A percentile compares a stretch with the other conserved stretches of the same genome.
Evolutionary conservation across 768 basidiomycete genomes (phyloP).

Genomic region (Xerocomellus amylosporus): DNA sequence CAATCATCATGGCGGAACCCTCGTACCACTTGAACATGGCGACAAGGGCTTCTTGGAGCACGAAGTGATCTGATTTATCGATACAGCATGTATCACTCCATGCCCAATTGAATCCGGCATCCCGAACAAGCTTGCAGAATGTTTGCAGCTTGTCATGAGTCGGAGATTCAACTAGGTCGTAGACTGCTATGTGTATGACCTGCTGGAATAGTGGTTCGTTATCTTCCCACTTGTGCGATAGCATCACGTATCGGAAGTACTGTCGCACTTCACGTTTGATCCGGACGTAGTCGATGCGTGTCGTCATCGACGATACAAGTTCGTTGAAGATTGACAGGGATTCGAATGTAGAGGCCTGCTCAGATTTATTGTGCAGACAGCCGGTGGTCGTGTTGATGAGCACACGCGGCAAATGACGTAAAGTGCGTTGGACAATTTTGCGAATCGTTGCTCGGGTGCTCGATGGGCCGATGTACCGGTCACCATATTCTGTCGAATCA

Average conservation of each 20-base stretch:
- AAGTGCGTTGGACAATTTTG: background rate
- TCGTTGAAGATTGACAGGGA: background rate
- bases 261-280: background rate
- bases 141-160: background rate
- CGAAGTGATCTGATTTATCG: background rate
- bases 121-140: background rate
- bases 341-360: background rate
- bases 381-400: background rate
- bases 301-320: background rate
- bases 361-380: background rate
- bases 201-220: background rate
- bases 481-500: background rate
- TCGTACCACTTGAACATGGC: background rate
- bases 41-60: background rate
- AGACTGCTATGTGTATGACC: background rate
- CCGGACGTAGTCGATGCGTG: background rate
- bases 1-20: background rate
- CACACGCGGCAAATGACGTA: background rate
- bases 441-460: background rate
- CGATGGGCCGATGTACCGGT: background rate
- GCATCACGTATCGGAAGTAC: background rate
- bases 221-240: background rate
- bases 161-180: background rate
- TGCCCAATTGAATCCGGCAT: background rate
- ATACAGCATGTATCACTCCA: background rate